These are phyloP conservation scores for Aspergillus uvarum DNA, from an alignment of 2,329 filamentous ascomycete species.

Conservation along the genomic window DNA sequence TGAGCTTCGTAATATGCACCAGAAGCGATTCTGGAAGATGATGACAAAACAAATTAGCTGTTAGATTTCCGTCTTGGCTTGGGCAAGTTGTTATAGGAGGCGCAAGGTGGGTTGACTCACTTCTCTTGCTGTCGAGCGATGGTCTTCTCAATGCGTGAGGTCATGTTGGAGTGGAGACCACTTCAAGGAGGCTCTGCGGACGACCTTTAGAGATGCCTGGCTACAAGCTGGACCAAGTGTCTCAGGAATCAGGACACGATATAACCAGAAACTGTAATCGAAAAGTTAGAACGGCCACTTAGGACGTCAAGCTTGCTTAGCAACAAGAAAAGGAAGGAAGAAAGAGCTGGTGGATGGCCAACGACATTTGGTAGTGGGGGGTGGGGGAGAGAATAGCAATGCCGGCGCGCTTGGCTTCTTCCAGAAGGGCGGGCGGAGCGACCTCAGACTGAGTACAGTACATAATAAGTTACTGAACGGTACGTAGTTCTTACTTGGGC, in stretches of 20 bases:
- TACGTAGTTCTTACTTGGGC: too few species aligned
- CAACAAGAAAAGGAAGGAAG: neutral
- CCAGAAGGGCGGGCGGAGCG: constrained; percentile 7
- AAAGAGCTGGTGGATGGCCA: constrained; percentile 9
- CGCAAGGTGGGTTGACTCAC: constrained; percentile 43
- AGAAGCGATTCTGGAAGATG: constrained; percentile 68
- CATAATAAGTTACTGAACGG: too few species aligned
- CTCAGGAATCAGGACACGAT: neutral
- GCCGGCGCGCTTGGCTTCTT: constrained; percentile 11
- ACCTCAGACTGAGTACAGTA: too few species aligned
- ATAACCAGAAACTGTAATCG: neutral
- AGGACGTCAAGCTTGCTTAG: neutral
- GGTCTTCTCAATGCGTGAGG: constrained; percentile 63
- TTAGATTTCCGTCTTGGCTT: neutral
- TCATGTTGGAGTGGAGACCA: constrained; percentile 30
- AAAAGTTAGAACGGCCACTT: too few species aligned
- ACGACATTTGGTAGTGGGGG: constrained; percentile 15
- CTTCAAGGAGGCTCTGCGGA: neutral
- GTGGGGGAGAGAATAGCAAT: neutral
- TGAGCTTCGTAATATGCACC: constrained; percentile 97
- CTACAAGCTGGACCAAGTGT: neutral
- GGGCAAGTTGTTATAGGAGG: neutral
- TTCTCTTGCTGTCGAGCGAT: constrained; percentile 76
- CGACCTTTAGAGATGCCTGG: neutral
- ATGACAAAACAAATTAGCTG: constrained; percentile 18